These are phyloP conservation scores for Omphalea diandra DNA, from an alignment of 441 rosid genomes.

Conservation along the genomic window DNA sequence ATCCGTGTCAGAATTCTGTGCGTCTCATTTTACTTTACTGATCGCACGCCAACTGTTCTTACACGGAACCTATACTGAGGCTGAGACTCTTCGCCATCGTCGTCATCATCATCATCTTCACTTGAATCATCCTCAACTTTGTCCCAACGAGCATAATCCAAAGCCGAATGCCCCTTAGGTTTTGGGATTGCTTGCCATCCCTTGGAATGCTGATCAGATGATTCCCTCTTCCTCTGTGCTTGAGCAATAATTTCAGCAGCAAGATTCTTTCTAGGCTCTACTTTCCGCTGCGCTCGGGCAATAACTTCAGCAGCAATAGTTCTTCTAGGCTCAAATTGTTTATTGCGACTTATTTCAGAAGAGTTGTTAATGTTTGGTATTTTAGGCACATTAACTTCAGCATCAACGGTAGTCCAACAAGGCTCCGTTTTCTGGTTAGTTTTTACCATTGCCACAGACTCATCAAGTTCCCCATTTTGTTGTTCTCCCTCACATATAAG, in stretches of 20 bases:
- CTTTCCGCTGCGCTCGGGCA: constrained; percentile 32
- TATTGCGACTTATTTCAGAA: constrained; percentile 23
- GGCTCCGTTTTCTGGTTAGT: constrained; percentile 29
- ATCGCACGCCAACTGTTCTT: constrained; percentile 67
- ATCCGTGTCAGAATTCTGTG: neutral
- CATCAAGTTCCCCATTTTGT: constrained; percentile 23
- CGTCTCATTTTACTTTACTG: constrained; percentile 55
- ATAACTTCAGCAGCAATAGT: constrained; percentile 28
- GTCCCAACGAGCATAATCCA: constrained; percentile 88
- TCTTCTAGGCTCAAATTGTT: constrained; percentile 28
- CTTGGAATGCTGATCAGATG: constrained; percentile 37
- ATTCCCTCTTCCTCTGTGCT: constrained; percentile 35
- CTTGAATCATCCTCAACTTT: constrained; percentile 76
- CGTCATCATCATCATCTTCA: constrained; percentile 64
- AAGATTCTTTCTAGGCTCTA: constrained; percentile 27
- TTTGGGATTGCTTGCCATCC: constrained; percentile 96
- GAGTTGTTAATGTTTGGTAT: constrained; percentile 32
- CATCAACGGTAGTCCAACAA: constrained; percentile 14
- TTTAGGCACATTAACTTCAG: constrained; percentile 34
- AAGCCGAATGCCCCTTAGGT: constrained; percentile 94
- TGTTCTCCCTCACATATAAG: constrained; percentile 18
- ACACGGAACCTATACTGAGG: constrained; percentile 85
- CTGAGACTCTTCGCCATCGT: constrained; percentile 48
- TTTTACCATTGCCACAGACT: constrained; percentile 19
- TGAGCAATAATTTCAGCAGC: constrained; percentile 29